These are phyloP conservation scores for Eragrostis nindensis DNA, from an alignment of 176 grass and related monocot genomes.

Conservation along the genomic window DNA sequence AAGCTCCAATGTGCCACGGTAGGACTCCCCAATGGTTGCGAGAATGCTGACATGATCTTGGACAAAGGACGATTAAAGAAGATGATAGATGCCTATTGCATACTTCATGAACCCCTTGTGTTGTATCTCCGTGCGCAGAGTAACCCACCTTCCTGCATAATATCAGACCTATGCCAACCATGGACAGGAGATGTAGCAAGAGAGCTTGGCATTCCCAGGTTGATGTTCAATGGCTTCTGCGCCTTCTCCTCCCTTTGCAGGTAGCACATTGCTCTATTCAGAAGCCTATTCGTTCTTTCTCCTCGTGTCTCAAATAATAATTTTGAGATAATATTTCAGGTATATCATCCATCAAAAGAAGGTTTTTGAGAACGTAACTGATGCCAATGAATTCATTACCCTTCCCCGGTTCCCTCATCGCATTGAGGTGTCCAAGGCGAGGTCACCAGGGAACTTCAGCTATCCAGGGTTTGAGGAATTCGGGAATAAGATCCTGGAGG, in stretches of 20 bases:
- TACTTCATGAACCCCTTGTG: constrained; percentile 31
- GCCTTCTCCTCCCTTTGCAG: constrained; percentile 47
- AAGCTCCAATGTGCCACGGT: constrained; percentile 44
- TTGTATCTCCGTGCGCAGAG: constrained; percentile 30
- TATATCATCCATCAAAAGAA: constrained; percentile 33
- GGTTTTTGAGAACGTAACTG: constrained; percentile 5
- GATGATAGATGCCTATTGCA: constrained; percentile 35
- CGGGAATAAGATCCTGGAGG: not conserved
- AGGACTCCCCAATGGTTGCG: constrained; percentile 46
- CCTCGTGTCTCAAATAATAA: not conserved
- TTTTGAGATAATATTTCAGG: not conserved
- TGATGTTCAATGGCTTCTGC: constrained; percentile 53
- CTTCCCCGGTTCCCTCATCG: constrained; percentile 29
- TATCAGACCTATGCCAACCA: constrained; percentile 48
- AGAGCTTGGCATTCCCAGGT: constrained; percentile 59
- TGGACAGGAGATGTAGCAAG: constrained; percentile 63
- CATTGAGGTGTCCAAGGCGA: constrained; percentile 31
- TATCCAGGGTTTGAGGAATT: constrained; percentile 31
- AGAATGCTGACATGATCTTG: constrained; percentile 45
- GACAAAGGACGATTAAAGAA: constrained; percentile 4
- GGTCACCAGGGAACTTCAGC: constrained; percentile 23
- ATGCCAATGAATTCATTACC: constrained; percentile 21
- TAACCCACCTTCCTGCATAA: constrained; percentile 47
- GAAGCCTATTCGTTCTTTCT: not conserved
- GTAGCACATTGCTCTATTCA: not conserved